phyloP scores from a whole-genome alignment of 2,329 filamentous ascomycete species.

The Scedosporium dehoogii region DNA sequence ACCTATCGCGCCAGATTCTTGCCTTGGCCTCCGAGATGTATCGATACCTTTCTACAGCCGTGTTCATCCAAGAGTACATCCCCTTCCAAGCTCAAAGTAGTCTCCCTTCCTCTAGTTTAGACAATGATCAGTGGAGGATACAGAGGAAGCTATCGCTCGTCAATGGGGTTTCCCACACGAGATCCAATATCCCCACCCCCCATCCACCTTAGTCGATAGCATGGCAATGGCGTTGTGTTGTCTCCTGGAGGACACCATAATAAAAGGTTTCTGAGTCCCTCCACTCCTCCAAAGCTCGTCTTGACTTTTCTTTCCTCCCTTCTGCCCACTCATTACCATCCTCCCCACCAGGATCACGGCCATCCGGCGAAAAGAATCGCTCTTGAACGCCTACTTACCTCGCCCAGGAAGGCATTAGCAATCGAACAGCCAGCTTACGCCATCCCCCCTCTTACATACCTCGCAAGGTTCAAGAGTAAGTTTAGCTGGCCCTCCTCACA shows the following conservation, averaged over 20 bases:
- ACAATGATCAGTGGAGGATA: too few species aligned
- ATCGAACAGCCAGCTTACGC: neutral
- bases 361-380: neutral
- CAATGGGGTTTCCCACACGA: neutral
- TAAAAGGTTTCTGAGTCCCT: slow-evolving; percentile 5
- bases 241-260: neutral
- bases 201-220: neutral
- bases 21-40: neutral
- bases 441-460: neutral
- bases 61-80: neutral
- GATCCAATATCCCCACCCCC: neutral
- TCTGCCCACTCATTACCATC: neutral
- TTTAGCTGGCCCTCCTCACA: neutral
- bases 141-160: neutral
- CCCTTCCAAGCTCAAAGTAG: neutral
- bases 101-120: neutral
- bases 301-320: neutral
- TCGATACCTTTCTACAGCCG: neutral
- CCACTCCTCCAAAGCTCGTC: neutral
- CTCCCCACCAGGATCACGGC: neutral
- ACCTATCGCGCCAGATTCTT: neutral
- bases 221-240: neutral
- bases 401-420: neutral
- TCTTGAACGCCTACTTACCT: neutral
- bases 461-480: neutral